Evolutionary conservation across 345 rosid species (phyloP), one percentile per base, ranked within the genome.

Genomic region (Noccaea bulbosa): DNA sequence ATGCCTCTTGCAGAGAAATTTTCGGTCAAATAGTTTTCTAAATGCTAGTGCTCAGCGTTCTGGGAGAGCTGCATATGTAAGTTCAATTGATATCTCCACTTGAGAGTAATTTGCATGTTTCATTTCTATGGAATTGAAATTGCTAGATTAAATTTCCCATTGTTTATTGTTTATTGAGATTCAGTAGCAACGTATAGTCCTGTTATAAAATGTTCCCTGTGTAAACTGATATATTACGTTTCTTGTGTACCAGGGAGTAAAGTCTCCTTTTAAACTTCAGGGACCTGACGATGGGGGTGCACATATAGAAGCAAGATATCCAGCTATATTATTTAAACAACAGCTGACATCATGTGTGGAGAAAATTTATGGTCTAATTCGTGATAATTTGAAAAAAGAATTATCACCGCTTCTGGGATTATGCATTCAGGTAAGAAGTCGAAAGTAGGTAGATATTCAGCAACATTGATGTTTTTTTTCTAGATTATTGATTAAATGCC

Each of bases 281-380:
- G 96, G 90, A 65, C 76, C 77, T 74, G 98, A 89, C 4, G 91
- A 87, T 86, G 87, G 91, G 54, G 50, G 74, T 62, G 78, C 92
- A n/a, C 94, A 85, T 67, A 77, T 89, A 72, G 99, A 93, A 78
- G 97, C 99, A 70, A 91, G 95, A 86, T 93, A 86, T 78, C 99
- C 99, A 27, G 97, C 96, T 9, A 82, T 91, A 59, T 78, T 93
- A 49, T 93, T 93, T 67, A 93, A 93, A 75, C 99, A 93, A 81
- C 99, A 93, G 70, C 74, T 93, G 59, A 93, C 97, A 54, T 93
- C 99, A 74, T 93, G 95, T 78, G 97, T 93, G 56, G 99, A 93
- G 86, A 93, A 93, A 85, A 91, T 93, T 11, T 93, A 91, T 83
- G 99, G 99, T 69, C 76, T 93, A 80, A 89, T 93, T 68, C 91